These are phyloP conservation scores for Pseudofabraea citricarpa DNA, from an alignment of 2,329 filamentous ascomycete species.

Conservation along the genomic window DNA sequence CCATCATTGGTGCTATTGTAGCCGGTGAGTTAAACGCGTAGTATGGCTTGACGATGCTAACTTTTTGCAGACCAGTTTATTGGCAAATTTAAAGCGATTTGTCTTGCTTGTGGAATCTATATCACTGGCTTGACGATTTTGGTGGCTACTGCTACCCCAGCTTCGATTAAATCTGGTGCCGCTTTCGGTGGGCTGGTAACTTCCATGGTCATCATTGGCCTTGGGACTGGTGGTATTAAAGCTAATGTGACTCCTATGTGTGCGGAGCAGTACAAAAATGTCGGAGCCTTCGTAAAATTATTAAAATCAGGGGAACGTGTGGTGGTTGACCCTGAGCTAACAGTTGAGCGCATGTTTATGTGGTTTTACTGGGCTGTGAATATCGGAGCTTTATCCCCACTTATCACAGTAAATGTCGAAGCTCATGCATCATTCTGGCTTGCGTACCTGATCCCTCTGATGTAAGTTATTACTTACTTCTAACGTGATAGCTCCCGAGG, in stretches of 20 bases:
- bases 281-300: constrained; percentile 32
- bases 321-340: constrained; percentile 55
- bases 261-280: constrained; percentile 48
- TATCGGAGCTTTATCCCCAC: constrained; percentile 48
- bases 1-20: constrained; percentile 39
- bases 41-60: constrained; percentile 43
- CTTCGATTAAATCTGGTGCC: constrained; percentile 34
- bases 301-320: constrained; percentile 52
- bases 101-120: constrained; percentile 39
- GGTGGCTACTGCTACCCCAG: constrained; percentile 47
- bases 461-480: too few species aligned
- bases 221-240: constrained; percentile 53
- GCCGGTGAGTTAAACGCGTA: constrained; percentile 37
- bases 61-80: constrained; percentile 53
- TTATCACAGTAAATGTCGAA: constrained; percentile 36
- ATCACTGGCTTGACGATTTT: constrained; percentile 50
- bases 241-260: constrained; percentile 61
- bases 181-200: constrained; percentile 47
- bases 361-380: constrained; percentile 67
- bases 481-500: too few species aligned
- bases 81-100: constrained; percentile 58
- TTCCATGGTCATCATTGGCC: constrained; percentile 41
- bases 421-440: constrained; percentile 44
- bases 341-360: constrained; percentile 39
- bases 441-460: constrained; percentile 44